phyloP scores from a whole-genome alignment of 2,329 filamentous ascomycete genomes.

The Nectriaceae sp. region DNA sequence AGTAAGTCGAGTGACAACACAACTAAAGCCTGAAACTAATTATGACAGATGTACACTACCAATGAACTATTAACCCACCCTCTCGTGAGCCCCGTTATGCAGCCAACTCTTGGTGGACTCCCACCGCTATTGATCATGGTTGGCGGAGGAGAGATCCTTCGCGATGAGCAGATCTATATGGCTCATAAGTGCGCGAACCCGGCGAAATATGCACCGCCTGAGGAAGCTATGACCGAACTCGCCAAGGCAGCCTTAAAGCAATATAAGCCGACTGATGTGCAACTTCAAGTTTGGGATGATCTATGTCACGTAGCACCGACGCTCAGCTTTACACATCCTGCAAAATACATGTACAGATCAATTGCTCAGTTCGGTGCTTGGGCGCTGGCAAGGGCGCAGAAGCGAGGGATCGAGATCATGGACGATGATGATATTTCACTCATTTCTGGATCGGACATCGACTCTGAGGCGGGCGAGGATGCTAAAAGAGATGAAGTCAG shows the following conservation, averaged over 20 bases:
- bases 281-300: slow-evolving; percentile 95
- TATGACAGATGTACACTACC: slow-evolving; percentile 67
- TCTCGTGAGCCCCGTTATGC: slow-evolving; percentile 84
- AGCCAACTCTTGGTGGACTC: slow-evolving; percentile 85
- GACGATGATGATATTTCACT: slow-evolving; percentile 78
- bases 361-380: slow-evolving; percentile 93
- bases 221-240: slow-evolving; percentile 62
- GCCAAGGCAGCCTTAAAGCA: slow-evolving; percentile 61
- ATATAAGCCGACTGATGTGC: slow-evolving; percentile 85
- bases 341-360: slow-evolving; percentile 93
- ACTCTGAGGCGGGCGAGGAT: slow-evolving; percentile 25
- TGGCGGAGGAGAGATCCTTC: slow-evolving; percentile 84
- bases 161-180: slow-evolving; percentile 93
- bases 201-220: slow-evolving; percentile 68
- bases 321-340: slow-evolving; percentile 92
- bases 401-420: slow-evolving; percentile 76
- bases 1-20: slow-evolving; percentile 42
- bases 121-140: slow-evolving; percentile 85
- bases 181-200: slow-evolving; percentile 95
- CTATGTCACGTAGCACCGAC: slow-evolving; percentile 91
- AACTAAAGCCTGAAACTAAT: slow-evolving; percentile 10
- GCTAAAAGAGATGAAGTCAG: slow-evolving; percentile 17
- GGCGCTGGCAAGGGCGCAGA: slow-evolving; percentile 82
- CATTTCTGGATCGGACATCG: slow-evolving; percentile 62
- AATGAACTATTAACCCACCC: slow-evolving; percentile 87